Conservation (phyloP, 371 early-diverging fungal species). For the Syncephalis fuscata region DNA sequence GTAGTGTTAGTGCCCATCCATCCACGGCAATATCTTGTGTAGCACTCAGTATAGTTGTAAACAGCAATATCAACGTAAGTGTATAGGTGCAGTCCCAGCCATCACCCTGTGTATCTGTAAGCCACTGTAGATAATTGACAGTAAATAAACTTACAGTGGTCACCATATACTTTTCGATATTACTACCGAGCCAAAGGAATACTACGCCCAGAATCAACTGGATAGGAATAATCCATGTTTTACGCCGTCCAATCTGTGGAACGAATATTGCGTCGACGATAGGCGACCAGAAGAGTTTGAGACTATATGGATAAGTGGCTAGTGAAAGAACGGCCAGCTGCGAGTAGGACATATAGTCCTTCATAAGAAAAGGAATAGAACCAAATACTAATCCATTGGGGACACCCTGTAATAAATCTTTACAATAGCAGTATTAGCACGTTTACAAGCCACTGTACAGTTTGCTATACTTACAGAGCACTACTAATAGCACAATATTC, state of each 20-base stretch:
- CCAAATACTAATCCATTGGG: slow-evolving; percentile 87
- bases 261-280: slow-evolving; percentile 83
- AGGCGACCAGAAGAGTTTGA: slow-evolving; percentile 90
- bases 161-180: slow-evolving; percentile 57
- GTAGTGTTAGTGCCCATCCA: slow-evolving; percentile 88
- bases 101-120: background rate
- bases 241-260: slow-evolving; percentile 70
- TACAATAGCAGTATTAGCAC: background rate
- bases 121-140: background rate
- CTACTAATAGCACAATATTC: slow-evolving; percentile 43
- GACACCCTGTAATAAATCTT: slow-evolving; percentile 84
- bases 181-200: slow-evolving; percentile 56
- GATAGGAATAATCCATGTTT: slow-evolving; percentile 97
- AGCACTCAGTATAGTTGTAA: slow-evolving; percentile 82
- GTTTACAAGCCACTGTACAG: background rate
- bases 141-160: slow-evolving; percentile 12
- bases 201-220: slow-evolving; percentile 61
- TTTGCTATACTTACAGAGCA: slow-evolving; percentile 33
- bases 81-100: too few species aligned
- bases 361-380: slow-evolving; percentile 83
- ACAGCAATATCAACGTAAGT: slow-evolving; percentile 49
- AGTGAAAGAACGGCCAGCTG: slow-evolving; percentile 89
- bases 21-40: slow-evolving; percentile 98
- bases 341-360: slow-evolving; percentile 71
- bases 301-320: slow-evolving; percentile 85